phyloP scores from a whole-genome alignment of 1,139 yeast species.

The Sugiyamaella neomexicana region DNA sequence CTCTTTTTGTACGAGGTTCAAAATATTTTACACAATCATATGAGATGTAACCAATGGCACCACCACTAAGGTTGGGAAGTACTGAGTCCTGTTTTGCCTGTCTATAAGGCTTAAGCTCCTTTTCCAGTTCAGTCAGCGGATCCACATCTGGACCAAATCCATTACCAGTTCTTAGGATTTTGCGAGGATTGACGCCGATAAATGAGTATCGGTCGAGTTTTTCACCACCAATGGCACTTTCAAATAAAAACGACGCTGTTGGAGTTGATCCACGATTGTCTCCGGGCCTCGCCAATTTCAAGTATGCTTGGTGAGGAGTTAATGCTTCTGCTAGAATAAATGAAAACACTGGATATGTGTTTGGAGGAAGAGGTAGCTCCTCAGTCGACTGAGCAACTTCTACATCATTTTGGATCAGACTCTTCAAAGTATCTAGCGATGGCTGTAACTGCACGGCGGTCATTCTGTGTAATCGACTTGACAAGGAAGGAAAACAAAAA shows the following conservation, averaged over 20 bases:
- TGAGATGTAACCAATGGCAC: slow-evolving; percentile 92
- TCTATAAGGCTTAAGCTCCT: slow-evolving; percentile 61
- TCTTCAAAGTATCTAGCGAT: slow-evolving; percentile 22
- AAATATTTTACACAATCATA: slow-evolving; percentile 96
- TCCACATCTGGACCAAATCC: slow-evolving; percentile 63
- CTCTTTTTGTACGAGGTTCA: slow-evolving; percentile 82
- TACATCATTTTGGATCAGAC: slow-evolving; percentile 18
- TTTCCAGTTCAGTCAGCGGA: slow-evolving; percentile 72
- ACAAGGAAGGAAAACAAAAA: no score
- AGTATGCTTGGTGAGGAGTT: slow-evolving; percentile 87
- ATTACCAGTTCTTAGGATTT: slow-evolving; percentile 75
- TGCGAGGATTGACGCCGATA: slow-evolving; percentile 82
- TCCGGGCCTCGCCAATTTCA: slow-evolving; percentile 76
- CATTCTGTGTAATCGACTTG: no score
- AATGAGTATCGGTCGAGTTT: slow-evolving; percentile 87
- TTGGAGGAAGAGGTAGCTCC: slow-evolving; percentile 33
- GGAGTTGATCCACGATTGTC: slow-evolving; percentile 38
- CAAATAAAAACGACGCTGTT: slow-evolving; percentile 75
- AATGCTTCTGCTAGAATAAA: slow-evolving; percentile 72
- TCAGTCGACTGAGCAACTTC: slow-evolving; percentile 16
- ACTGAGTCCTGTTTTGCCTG: slow-evolving; percentile 66
- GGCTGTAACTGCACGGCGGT: slow-evolving; percentile 25
- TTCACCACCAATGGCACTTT: slow-evolving; percentile 86
- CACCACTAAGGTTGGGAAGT: slow-evolving; percentile 80
- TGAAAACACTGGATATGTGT: slow-evolving; percentile 77